Evolutionary conservation across 305 asterid genomes (phyloP), one percentile per base, ranked within the genome.

Genomic region (Salvia sclarea): DNA sequence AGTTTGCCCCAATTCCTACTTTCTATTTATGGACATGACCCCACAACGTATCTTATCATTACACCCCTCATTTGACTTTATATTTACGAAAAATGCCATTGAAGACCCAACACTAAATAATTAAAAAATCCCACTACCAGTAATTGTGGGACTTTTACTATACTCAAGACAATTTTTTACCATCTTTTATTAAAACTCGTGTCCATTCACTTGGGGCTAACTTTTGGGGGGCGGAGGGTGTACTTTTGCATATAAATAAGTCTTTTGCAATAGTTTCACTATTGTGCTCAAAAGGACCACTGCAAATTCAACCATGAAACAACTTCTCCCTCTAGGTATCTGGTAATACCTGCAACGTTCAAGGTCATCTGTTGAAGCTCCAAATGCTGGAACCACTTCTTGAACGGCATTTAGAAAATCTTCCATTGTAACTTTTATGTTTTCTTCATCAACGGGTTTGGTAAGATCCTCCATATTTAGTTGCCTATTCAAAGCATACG

Each of bases 321-420:
- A 72, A 35, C 43, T 28, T 21, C 71, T 59, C 49, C 17, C 24
- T 40, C 33, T 44, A 25, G 45, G 64, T 31, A 66, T 69, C 53
- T 61, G 65, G 59, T 70, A 78, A 74, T 78, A 89, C 99, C 98
- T 95, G 97, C 96, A 87, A 33, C 98, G 98, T 53, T 92, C 97
- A 78, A 95, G 99, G 81, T 89, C 91, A 82, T 88, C 98, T 17
- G 97, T 92, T 30, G 99, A 95, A 75, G 99, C 99, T 77, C 99
- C 99, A 82, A 95, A 95, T 69, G 99, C 97, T 71, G 99, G 98
- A 74, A 76, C 81, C 59, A 95, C 96, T 84, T 95, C 98, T 0
- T 64, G 87, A 73, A 92, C 80, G 66, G 98, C 99, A 69, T 86
- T 75, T 77, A 86, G 71, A 77, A 95, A 92, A 79, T 95, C 99